Evolutionary conservation across 1,284 basidiomycete species (phyloP).

Genomic region (Puccinia polysora): DNA sequence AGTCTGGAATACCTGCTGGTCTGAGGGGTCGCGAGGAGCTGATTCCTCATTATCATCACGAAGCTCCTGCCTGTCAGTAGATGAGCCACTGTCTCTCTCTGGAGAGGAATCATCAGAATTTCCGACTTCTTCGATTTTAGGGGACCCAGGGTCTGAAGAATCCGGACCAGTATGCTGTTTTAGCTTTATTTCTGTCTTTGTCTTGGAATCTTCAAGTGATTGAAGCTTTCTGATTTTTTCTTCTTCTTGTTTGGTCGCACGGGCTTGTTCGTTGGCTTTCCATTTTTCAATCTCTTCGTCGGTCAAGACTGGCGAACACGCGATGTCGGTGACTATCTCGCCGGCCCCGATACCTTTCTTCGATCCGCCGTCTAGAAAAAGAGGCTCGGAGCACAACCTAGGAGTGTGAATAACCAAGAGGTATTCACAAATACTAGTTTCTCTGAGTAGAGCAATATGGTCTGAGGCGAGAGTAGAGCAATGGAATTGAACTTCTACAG

Average conservation of each 20-base stretch:
- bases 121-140: too few species aligned
- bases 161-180: neutral
- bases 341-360: slow-evolving; percentile 59
- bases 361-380: slow-evolving; percentile 59
- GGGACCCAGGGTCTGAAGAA: too few species aligned
- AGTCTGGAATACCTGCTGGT: neutral
- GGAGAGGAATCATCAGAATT: neutral
- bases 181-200: neutral
- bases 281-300: slow-evolving; percentile 46
- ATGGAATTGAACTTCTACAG: slow-evolving; percentile 94
- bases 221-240: slow-evolving; percentile 2
- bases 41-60: neutral
- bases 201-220: neutral
- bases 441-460: slow-evolving; percentile 77
- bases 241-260: slow-evolving; percentile 10
- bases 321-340: slow-evolving; percentile 50
- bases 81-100: too few species aligned
- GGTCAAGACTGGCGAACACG: slow-evolving; percentile 52
- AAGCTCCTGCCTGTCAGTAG: neutral
- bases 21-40: neutral
- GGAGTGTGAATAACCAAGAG: slow-evolving; percentile 87
- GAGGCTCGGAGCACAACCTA: slow-evolving; percentile 80
- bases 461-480: slow-evolving; percentile 81
- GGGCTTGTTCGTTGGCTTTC: slow-evolving; percentile 14
- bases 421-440: slow-evolving; percentile 78